These are phyloP conservation scores for Plasmodium vinckei DNA, from an alignment of 169 alveolate genomes.

Conservation along the genomic window DNA sequence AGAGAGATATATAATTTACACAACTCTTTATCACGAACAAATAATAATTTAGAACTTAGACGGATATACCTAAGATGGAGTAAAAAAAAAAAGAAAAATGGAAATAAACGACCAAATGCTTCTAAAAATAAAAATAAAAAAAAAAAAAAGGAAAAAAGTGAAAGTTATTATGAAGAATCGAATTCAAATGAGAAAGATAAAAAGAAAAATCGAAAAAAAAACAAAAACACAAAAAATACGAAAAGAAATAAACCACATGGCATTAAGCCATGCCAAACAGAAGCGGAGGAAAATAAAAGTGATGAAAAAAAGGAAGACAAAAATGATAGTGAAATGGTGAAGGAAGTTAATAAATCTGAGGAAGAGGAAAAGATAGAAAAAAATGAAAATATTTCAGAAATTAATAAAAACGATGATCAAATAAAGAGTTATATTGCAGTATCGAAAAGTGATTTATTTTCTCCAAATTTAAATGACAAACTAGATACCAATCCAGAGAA, in stretches of 20 bases:
- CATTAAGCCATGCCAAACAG: neutral
- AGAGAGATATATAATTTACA: slow-evolving; percentile 53
- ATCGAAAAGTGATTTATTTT: too few species aligned
- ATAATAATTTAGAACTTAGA: slow-evolving; percentile 45
- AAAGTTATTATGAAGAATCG: neutral
- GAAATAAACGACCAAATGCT: neutral
- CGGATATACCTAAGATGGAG: slow-evolving; percentile 61
- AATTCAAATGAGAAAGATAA: slow-evolving; percentile 2
- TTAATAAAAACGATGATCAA: too few species aligned
- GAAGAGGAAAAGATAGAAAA: neutral
- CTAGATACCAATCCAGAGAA: too few species aligned
- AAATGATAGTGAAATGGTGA: neutral
- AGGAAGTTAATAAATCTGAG: neutral
- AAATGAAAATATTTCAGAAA: neutral
- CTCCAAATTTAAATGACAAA: too few species aligned
- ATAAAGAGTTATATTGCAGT: too few species aligned
- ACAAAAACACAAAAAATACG: neutral
- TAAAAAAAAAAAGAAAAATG: slow-evolving; percentile 19
- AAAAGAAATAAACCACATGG: neutral
- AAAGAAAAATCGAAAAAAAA: slow-evolving; percentile 3
- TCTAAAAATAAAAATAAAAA: slow-evolving; percentile 11
- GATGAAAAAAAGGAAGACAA: neutral
- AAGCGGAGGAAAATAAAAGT: neutral
- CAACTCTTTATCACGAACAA: slow-evolving; percentile 26
- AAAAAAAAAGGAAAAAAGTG: slow-evolving; percentile 10